Evolutionary conservation across 2,329 filamentous ascomycete genomes (phyloP), one percentile per base, ranked within the genome.

Genomic region (Cladorrhinum sp.): DNA sequence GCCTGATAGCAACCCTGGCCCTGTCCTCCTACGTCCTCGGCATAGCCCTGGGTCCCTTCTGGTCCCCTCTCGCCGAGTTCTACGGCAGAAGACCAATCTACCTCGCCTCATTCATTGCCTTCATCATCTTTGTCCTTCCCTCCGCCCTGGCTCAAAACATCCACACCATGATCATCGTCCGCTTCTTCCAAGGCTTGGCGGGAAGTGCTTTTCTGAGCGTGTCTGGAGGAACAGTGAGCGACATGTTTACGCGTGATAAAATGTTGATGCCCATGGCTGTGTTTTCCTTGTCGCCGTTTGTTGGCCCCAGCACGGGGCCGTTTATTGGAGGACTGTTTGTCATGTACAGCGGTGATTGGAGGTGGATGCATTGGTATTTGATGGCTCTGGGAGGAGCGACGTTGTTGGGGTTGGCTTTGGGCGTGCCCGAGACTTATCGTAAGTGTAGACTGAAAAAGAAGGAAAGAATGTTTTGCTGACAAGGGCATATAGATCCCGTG

Each of bases 391-490:
- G 86, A 1, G 84, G 80, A n/a, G 74, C 79, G 7, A 75, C 92
- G 68, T 80, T 91, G 55, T 71, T 81, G 10, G 76, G 85, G 62
- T 87, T 96, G 57, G 71, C 87, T 33, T 71, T 91, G 33, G 79
- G 92, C 49, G 91, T 96, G 2, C 93, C 92, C 4, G 92, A 97
- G 77, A 97, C 92, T 1, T 96, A 95, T 73, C 90, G 81, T 83
- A 67, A 70, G 79, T 76, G 2, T 24, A 57, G 52, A 18, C 52
- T 42, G 14, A 8, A 30, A 46, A 21, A 26, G 16, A 14, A 16
- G 46, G 28, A 21, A 21, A 53, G 33, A 28, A 24, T 18, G 2
- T 30, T 23, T 46, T 18, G 48, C 58, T 64, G 50, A 66, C 52
- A 46, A 21, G n/a, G 16, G 23, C 23, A 59, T 16, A 36, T 21